Conservation (phyloP, 2,329 filamentous ascomycete species). For the Truncatella angustata region DNA sequence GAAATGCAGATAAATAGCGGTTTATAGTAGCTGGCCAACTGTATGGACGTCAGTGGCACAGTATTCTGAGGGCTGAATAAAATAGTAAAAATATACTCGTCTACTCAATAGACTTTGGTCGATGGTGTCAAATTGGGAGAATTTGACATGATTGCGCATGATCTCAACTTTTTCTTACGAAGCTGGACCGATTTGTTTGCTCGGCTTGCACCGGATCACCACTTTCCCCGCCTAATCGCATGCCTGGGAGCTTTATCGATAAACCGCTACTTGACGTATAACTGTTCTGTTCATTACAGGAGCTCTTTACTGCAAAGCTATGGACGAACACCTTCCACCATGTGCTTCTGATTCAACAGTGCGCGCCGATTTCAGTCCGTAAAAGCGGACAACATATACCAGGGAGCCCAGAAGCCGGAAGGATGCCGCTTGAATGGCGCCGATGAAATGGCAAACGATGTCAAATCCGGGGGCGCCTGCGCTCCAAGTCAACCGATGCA, state of each 20-base stretch:
- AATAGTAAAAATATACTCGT: no score
- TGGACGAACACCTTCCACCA: no score
- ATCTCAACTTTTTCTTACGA: no score
- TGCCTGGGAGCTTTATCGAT: slow-evolving; percentile 9
- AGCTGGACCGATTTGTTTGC: neutral
- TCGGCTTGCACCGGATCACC: neutral
- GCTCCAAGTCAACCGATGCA: slow-evolving; percentile 12
- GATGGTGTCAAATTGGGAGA: no score
- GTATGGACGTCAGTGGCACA: no score
- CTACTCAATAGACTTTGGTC: no score
- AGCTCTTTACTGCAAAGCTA: neutral
- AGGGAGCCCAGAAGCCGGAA: neutral
- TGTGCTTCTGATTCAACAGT: no score
- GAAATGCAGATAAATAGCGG: no score
- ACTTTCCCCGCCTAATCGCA: neutral
- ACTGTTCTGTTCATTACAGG: neutral
- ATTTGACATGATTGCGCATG: no score
- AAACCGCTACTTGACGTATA: slow-evolving; percentile 3
- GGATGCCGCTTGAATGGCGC: neutral
- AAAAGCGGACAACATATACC: neutral
- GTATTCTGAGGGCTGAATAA: no score
- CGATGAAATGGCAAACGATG: slow-evolving; percentile 8
- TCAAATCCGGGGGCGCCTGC: neutral
- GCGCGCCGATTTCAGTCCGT: no score
- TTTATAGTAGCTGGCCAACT: no score